Evolutionary conservation across 257 asterid species (phyloP).

Genomic region (Cordia subcordata): DNA sequence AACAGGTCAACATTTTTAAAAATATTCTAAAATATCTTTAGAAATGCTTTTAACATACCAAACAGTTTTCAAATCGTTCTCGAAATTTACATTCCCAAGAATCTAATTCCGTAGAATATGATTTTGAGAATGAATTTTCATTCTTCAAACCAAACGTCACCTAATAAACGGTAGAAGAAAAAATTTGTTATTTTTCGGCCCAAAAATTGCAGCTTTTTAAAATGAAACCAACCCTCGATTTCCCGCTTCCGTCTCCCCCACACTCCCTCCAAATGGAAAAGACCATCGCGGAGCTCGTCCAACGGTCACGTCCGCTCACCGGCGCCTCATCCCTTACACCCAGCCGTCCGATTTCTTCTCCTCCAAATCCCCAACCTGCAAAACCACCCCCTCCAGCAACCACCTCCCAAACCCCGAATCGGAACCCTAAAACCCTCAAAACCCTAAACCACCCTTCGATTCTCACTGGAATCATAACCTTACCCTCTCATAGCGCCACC

Average conservation of each 20-base stretch:
- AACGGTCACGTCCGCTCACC: conserved; percentile 42
- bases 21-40: too few species aligned
- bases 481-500: conserved; percentile 28
- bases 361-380: conserved; percentile 7
- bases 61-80: too few species aligned
- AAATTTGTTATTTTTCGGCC: not conserved
- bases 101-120: too few species aligned
- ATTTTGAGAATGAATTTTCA: too few species aligned
- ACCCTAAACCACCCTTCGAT: conserved; percentile 39
- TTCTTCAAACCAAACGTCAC: too few species aligned
- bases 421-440: conserved; percentile 39
- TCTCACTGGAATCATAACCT: conserved; percentile 53
- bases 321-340: conserved; percentile 42
- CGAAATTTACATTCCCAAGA: too few species aligned
- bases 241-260: conserved; percentile 5
- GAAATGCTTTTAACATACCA: too few species aligned
- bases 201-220: not conserved
- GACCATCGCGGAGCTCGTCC: conserved; percentile 45
- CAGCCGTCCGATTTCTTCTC: conserved; percentile 16
- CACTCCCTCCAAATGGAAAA: conserved; percentile 7
- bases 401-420: conserved; percentile 21
- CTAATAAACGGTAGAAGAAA: too few species aligned
- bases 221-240: conserved; percentile 4
- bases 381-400: conserved; percentile 15
- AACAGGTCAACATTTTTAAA: too few species aligned